Conservation (phyloP, 371 early-diverging fungal species). For the Apophysomyces ossiformis region DNA sequence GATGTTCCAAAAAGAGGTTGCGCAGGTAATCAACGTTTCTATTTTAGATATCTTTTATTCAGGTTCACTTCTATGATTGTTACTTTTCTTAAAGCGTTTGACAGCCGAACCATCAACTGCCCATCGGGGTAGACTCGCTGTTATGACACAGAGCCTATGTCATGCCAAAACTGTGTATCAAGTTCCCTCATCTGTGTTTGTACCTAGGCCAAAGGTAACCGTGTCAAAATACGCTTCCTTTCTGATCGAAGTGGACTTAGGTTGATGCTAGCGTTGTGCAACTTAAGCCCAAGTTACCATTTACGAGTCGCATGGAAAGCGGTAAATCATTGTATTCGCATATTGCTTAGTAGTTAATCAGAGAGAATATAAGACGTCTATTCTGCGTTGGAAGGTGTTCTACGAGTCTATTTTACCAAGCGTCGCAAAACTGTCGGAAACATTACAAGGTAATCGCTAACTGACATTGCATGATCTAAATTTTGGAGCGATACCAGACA, state of each 20-base stretch:
- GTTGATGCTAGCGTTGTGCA: constrained; percentile 81
- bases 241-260: constrained; percentile 13
- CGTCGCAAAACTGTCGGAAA: constrained; percentile 75
- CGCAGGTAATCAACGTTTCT: constrained; percentile 47
- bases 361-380: constrained; percentile 19
- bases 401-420: constrained; percentile 73
- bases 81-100: constrained; percentile 54
- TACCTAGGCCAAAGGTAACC: constrained; percentile 70
- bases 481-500: constrained; percentile 12
- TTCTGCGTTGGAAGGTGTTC: constrained; percentile 60
- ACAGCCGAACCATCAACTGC: constrained; percentile 57
- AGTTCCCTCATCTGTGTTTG: constrained; percentile 69
- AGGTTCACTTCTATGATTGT: constrained; percentile 2
- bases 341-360: too few species aligned
- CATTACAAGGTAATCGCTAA: constrained; percentile 54
- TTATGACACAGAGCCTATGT: constrained; percentile 78
- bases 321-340: constrained; percentile 25
- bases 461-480: not conserved
- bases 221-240: too few species aligned
- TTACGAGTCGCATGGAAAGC: constrained; percentile 17
- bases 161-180: constrained; percentile 65
- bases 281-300: constrained; percentile 54
- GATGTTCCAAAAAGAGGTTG: constrained; percentile 91
- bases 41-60: constrained; percentile 5
- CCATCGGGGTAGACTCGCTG: constrained; percentile 71